These are phyloP conservation scores for Solanum okadae DNA, from an alignment of 257 asterid genomes.

Conservation along the genomic window DNA sequence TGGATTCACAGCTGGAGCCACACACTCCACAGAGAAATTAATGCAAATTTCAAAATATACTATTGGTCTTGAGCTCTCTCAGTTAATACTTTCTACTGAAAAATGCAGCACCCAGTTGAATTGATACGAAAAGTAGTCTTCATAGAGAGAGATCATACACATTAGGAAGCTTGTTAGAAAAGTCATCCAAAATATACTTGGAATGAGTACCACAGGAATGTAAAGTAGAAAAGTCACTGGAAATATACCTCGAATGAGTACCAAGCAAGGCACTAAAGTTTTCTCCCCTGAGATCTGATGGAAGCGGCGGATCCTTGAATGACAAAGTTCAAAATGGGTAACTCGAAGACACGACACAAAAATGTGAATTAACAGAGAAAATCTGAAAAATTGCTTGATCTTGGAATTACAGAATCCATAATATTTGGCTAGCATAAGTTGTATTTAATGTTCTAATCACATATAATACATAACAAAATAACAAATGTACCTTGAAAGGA, in stretches of 20 bases:
- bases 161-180: neutral
- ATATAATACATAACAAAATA: neutral
- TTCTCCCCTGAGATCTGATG: constrained; percentile 81
- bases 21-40: too few species aligned
- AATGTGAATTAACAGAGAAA: neutral
- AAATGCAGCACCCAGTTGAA: neutral
- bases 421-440: neutral
- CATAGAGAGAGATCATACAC: neutral
- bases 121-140: neutral
- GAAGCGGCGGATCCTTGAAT: constrained; percentile 75
- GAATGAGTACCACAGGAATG: constrained; percentile 53
- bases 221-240: neutral
- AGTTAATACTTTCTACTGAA: neutral
- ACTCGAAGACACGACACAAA: constrained; percentile 7
- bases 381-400: neutral
- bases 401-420: neutral
- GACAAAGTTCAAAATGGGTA: constrained; percentile 13
- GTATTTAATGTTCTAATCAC: neutral
- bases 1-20: neutral
- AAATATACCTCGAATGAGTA: constrained; percentile 78
- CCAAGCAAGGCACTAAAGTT: constrained; percentile 77
- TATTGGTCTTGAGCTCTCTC: neutral
- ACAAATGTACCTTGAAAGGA: constrained; percentile 61
- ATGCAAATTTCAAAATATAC: neutral
- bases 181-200: constrained; percentile 39